phyloP scores from a whole-genome alignment of 2,329 filamentous ascomycete genomes.

The Beauveria varroae region DNA sequence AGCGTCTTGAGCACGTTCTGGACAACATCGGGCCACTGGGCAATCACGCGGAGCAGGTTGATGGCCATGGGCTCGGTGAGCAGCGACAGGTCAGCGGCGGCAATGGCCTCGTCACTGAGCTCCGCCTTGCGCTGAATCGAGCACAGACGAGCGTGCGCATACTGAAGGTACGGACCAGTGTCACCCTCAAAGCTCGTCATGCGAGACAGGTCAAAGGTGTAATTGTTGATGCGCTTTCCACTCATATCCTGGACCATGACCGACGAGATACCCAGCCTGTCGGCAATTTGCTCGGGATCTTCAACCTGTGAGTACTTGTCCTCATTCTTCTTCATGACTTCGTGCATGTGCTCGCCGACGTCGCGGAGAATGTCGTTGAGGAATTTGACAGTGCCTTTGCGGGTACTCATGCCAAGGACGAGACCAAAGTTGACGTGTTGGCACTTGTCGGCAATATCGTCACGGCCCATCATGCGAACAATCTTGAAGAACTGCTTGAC shows the following conservation, averaged over 20 bases:
- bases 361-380: slow-evolving; percentile 59
- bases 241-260: slow-evolving; percentile 99
- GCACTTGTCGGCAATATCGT: slow-evolving; percentile 59
- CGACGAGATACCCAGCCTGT: slow-evolving; percentile 69
- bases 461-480: slow-evolving; percentile 61
- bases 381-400: slow-evolving; percentile 68
- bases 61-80: slow-evolving; percentile 65
- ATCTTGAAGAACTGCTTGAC: slow-evolving; percentile 72
- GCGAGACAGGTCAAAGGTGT: slow-evolving; percentile 68
- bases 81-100: slow-evolving; percentile 56
- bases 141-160: slow-evolving; percentile 67
- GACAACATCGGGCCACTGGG: slow-evolving; percentile 79
- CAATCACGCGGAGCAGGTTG: slow-evolving; percentile 67
- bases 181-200: slow-evolving; percentile 83
- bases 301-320: slow-evolving; percentile 86
- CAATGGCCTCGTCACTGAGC: slow-evolving; percentile 50
- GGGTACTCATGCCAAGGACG: slow-evolving; percentile 63
- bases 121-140: slow-evolving; percentile 53
- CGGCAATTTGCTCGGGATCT: slow-evolving; percentile 72
- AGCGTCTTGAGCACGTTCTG: slow-evolving; percentile 78
- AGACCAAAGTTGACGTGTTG: slow-evolving; percentile 72
- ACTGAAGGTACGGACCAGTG: slow-evolving; percentile 79
- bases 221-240: slow-evolving; percentile 71
- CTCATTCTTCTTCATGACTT: slow-evolving; percentile 87
- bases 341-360: slow-evolving; percentile 92